Evolutionary conservation across 176 grass and related monocot genomes (phyloP).

Genomic region (Carex myosuroides): DNA sequence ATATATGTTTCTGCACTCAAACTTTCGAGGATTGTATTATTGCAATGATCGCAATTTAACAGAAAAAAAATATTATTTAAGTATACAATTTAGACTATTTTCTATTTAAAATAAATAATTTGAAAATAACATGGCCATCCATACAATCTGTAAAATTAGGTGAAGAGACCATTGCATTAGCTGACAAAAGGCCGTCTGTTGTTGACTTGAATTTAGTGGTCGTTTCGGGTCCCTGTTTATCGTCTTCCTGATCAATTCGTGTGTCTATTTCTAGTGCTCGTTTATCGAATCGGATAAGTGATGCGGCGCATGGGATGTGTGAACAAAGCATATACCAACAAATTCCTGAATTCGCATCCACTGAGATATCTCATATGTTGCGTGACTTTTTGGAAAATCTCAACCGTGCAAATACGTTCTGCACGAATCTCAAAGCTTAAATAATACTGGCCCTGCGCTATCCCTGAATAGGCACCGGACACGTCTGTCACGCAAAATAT

Average conservation of each 20-base stretch:
- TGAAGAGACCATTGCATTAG: not conserved
- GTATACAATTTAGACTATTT: no score
- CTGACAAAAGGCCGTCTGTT: not conserved
- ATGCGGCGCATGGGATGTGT: constrained; percentile 11
- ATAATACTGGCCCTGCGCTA: no score
- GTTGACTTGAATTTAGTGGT: not conserved
- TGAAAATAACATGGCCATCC: no score
- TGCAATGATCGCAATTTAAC: not conserved
- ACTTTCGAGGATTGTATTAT: not conserved
- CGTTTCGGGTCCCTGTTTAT: not conserved
- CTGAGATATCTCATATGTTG: no score
- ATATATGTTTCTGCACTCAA: not conserved
- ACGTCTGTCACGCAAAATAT: no score
- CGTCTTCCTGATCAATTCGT: not conserved
- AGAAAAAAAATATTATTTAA: no score
- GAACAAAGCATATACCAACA: not conserved
- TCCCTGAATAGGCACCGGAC: no score
- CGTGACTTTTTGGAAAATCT: no score
- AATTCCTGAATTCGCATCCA: no score
- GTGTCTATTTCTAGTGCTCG: not conserved
- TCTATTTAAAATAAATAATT: not conserved
- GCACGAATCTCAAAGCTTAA: no score
- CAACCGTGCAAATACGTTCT: no score
- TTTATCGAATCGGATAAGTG: not conserved
- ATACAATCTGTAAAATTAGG: not conserved